phyloP scores from a whole-genome alignment of 768 basidiomycete species.

The Cystofilobasidium bisporidii region DNA sequence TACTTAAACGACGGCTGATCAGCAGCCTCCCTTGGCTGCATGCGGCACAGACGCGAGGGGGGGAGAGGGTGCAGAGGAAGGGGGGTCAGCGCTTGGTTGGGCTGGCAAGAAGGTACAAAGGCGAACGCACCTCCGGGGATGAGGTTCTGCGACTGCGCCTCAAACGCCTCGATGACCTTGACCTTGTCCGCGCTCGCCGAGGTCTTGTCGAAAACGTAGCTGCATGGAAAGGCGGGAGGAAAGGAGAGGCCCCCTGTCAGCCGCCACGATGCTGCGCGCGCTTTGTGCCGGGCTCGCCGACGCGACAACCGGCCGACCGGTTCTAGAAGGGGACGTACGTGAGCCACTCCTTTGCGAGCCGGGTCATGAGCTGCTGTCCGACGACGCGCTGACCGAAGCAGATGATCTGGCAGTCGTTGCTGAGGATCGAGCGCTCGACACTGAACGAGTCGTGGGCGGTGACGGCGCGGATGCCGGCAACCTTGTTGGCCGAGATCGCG shows the following conservation, averaged over 20 bases:
- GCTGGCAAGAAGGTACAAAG: not conserved
- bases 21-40: constrained; percentile 19
- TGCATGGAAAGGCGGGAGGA: not conserved
- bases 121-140: constrained; percentile 20
- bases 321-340: constrained; percentile 6
- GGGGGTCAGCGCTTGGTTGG: not conserved
- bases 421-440: constrained; percentile 38
- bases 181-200: constrained; percentile 37
- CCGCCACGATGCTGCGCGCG: not conserved
- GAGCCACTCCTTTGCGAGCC: constrained; percentile 37
- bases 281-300: too few species aligned
- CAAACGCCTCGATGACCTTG: constrained; percentile 36
- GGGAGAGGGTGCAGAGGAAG: not conserved
- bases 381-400: constrained; percentile 39
- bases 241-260: not conserved
- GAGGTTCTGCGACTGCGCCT: constrained; percentile 23
- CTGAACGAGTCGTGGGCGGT: constrained; percentile 39
- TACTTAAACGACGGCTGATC: not conserved
- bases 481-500: constrained; percentile 17
- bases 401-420: constrained; percentile 38
- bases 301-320: too few species aligned
- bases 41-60: too few species aligned
- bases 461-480: constrained; percentile 35
- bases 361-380: constrained; percentile 35
- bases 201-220: constrained; percentile 35